These are phyloP conservation scores for Colletotrichum orbiculare DNA, from an alignment of 2,329 filamentous ascomycete genomes.

Conservation along the genomic window DNA sequence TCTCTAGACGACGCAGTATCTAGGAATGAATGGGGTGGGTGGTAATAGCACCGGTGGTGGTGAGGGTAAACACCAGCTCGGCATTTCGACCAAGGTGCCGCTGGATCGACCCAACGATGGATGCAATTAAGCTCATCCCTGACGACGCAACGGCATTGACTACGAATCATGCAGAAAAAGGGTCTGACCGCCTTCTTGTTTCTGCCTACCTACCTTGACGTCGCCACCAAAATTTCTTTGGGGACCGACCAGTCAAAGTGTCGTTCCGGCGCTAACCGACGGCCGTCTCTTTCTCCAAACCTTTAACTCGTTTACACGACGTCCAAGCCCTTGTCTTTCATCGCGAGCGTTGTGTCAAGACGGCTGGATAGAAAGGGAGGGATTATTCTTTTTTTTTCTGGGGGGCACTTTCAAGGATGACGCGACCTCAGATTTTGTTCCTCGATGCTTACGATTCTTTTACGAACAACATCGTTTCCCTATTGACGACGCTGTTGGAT, in stretches of 20 bases:
- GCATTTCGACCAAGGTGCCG: too few relatives aligned
- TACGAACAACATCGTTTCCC: constrained; percentile 90
- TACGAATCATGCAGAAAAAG: constrained; percentile 20
- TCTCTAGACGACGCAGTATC: neutral
- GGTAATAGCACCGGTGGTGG: neutral
- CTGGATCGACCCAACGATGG: constrained; percentile 5
- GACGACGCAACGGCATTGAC: constrained; percentile 4
- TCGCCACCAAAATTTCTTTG: constrained; percentile 32
- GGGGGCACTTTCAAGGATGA: constrained; percentile 39
- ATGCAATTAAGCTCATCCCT: constrained; percentile 33
- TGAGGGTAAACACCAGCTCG: neutral
- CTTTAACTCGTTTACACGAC: constrained; percentile 22
- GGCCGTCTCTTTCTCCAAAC: constrained; percentile 21
- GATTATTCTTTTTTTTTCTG: neutral
- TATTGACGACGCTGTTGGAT: constrained; percentile 76
- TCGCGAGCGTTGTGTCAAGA: constrained; percentile 20
- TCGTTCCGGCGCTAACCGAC: constrained; percentile 33
- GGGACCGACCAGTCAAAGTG: neutral
- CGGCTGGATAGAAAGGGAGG: neutral
- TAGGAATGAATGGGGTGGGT: neutral
- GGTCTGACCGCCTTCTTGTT: constrained; percentile 32
- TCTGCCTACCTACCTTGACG: constrained; percentile 7
- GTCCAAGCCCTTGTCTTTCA: constrained; percentile 8
- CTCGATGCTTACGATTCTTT: constrained; percentile 98
- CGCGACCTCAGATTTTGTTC: constrained; percentile 75